These are phyloP conservation scores for Euphrasia arctica DNA, from an alignment of 305 asterid species.

Conservation along the genomic window DNA sequence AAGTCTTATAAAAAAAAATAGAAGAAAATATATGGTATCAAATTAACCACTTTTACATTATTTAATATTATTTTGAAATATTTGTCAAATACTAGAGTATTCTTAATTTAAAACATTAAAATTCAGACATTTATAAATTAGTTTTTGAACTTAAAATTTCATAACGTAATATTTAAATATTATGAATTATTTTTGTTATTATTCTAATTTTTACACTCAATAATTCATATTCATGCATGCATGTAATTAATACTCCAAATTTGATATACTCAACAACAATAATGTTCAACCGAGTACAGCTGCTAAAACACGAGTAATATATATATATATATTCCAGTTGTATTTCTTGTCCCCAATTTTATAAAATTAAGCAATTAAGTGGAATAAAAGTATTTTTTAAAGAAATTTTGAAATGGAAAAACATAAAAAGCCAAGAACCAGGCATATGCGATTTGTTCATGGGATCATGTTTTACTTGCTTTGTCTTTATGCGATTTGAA, in stretches of 20 bases:
- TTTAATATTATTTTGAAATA: no score
- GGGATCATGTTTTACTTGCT: background rate
- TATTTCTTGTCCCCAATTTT: background rate
- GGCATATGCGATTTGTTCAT: background rate
- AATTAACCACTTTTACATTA: no score
- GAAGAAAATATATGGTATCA: no score
- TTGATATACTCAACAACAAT: constrained; percentile 16
- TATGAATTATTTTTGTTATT: no score
- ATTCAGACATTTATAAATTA: no score
- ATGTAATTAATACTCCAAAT: no score
- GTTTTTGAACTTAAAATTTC: no score
- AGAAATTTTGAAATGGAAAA: background rate
- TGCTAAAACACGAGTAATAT: constrained; percentile 6
- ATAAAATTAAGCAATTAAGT: background rate
- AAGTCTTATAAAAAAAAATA: no score
- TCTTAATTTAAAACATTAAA: no score
- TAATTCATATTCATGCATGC: no score
- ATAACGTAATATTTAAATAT: no score
- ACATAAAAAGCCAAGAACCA: background rate
- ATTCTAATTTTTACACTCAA: background rate
- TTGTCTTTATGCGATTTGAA: background rate
- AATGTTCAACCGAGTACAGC: constrained; percentile 17
- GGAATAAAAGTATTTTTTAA: background rate
- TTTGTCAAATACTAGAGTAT: no score
- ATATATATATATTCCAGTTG: background rate